phyloP scores from a whole-genome alignment of 2,329 filamentous ascomycete genomes.

The Fusarium sp. region DNA sequence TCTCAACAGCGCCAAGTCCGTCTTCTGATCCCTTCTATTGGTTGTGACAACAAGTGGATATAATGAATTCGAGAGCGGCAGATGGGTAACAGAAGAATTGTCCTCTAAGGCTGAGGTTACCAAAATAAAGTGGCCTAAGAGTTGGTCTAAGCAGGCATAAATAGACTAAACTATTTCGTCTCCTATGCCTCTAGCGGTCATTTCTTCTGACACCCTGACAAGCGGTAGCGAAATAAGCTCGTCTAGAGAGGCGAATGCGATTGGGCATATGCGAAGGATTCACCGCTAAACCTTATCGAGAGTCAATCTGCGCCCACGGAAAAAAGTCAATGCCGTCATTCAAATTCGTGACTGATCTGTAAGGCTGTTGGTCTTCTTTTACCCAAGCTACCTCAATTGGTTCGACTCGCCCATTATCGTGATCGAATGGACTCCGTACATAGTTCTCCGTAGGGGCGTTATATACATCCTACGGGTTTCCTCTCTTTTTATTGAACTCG shows the following conservation, averaged over 20 bases:
- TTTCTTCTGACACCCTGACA: too few relatives aligned
- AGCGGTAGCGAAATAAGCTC: not conserved
- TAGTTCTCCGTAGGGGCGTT: not conserved
- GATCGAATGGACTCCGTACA: not conserved
- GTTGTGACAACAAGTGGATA: not conserved
- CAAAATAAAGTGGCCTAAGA: too few relatives aligned
- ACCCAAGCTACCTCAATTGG: not conserved
- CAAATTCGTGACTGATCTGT: not conserved
- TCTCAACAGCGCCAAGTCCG: not conserved
- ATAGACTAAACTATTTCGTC: too few relatives aligned
- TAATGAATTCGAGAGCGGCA: not conserved
- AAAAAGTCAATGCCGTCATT: constrained; percentile 33
- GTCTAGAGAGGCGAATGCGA: not conserved
- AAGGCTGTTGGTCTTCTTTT: not conserved
- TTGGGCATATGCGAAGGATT: not conserved
- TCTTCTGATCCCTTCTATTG: not conserved
- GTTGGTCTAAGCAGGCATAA: too few relatives aligned
- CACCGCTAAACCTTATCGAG: constrained; percentile 18
- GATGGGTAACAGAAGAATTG: too few relatives aligned
- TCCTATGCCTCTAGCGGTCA: too few relatives aligned
- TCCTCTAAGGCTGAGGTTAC: accelerated
- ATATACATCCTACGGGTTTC: not conserved
- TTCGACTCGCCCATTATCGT: not conserved
- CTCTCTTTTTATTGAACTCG: not conserved
- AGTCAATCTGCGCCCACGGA: constrained; percentile 23